phyloP scores from a whole-genome alignment of 75 land plant species.

The Pinus tabuliformis region DNA sequence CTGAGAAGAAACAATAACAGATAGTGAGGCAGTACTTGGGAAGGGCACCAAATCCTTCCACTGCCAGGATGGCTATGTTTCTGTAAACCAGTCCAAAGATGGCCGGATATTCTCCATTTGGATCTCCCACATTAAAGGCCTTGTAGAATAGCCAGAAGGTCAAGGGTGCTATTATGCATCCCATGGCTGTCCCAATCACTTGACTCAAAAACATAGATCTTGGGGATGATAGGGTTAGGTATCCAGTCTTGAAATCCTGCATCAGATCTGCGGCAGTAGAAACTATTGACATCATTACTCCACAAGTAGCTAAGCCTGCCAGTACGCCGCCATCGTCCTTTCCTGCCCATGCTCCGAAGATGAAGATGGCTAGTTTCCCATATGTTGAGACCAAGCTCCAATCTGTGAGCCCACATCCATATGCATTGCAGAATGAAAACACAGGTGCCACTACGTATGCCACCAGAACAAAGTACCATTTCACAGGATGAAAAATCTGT shows the following conservation, averaged over 20 bases:
- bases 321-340: conserved; percentile 39
- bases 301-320: conserved; percentile 54
- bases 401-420: conserved; percentile 65
- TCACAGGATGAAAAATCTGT: conserved; percentile 34
- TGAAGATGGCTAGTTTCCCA: conserved; percentile 65
- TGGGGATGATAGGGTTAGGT: conserved; percentile 55
- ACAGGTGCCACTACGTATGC: conserved; percentile 51
- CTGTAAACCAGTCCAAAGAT: conserved; percentile 45
- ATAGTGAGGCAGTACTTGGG: conserved; percentile 46
- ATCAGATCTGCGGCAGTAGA: conserved; percentile 59
- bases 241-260: conserved; percentile 68
- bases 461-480: conserved; percentile 33
- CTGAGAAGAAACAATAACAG: conserved; percentile 37
- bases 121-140: conserved; percentile 36
- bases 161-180: conserved; percentile 47
- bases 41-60: conserved; percentile 45
- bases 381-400: conserved; percentile 64
- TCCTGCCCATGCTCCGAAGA: conserved; percentile 64
- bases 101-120: conserved; percentile 29
- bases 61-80: conserved; percentile 53
- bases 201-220: conserved; percentile 66
- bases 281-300: conserved; percentile 67
- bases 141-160: conserved; percentile 60
- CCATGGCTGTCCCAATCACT: conserved; percentile 47
- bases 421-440: conserved; percentile 57